A percentile compares a stretch with the other conserved stretches of the same genome.
Evolutionary conservation across 2,329 filamentous ascomycete species (phyloP).

Genomic region (Neonectria coccinea): DNA sequence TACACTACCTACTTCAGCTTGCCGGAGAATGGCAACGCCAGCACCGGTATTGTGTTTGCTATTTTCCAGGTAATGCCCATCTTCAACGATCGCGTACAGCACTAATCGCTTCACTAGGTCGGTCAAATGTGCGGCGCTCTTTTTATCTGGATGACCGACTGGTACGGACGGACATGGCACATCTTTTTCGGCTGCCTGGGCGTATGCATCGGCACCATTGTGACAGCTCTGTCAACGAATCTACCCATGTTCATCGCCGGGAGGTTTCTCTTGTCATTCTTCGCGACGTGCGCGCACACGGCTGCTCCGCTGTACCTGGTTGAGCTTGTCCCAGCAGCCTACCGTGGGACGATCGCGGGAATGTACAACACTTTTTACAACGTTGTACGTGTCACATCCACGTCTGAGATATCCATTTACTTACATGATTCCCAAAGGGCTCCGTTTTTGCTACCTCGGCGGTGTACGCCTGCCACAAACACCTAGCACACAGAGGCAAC

Average conservation of each 20-base stretch:
- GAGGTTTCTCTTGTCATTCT: conserved; percentile 63
- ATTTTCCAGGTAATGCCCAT: conserved; percentile 48
- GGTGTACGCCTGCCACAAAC: conserved; percentile 32
- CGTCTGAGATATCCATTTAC: not conserved
- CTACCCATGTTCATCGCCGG: conserved; percentile 63
- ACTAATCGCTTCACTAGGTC: conserved; percentile 40
- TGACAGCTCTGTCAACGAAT: conserved; percentile 60
- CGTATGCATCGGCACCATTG: conserved; percentile 62
- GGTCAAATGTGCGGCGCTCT: conserved; percentile 57
- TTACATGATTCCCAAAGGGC: conserved; percentile 37
- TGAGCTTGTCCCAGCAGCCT: conserved; percentile 70
- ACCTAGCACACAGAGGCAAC: conserved; percentile 24
- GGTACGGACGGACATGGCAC: conserved; percentile 56
- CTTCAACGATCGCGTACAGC: not conserved
- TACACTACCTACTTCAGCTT: conserved; percentile 56
- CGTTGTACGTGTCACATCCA: conserved; percentile 32
- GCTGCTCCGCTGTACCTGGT: conserved; percentile 70
- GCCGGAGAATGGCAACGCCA: conserved; percentile 50
- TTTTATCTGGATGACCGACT: conserved; percentile 59
- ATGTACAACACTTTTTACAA: conserved; percentile 60
- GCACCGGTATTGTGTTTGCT: conserved; percentile 58
- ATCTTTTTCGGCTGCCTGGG: conserved; percentile 62
- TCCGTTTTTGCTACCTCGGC: conserved; percentile 29
- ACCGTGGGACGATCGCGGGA: conserved; percentile 68
- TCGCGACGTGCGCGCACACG: conserved; percentile 66